Conservation (phyloP, 805 yeast species). For the Monosporozyma solicola region DNA sequence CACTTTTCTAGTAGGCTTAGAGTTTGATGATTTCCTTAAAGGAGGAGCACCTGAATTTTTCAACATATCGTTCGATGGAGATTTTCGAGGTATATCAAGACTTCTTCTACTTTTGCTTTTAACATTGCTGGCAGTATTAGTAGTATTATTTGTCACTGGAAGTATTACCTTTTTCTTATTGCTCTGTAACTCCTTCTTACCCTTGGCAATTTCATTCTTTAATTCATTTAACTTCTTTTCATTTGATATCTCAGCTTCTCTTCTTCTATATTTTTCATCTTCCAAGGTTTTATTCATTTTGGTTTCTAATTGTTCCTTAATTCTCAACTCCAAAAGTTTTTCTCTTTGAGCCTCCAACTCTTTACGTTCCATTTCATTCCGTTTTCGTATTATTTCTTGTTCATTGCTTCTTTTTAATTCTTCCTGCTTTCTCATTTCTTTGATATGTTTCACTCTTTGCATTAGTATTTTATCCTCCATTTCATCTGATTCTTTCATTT, state of each 20-base stretch:
- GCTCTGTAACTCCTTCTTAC: slow-evolving; percentile 1
- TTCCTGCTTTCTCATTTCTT: slow-evolving; percentile 11
- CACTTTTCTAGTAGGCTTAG: slow-evolving; percentile 1
- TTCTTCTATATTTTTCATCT: slow-evolving; percentile 9
- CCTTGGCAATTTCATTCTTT: slow-evolving; percentile 1
- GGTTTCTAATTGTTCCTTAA: slow-evolving; percentile 20
- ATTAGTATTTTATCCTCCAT: slow-evolving; percentile 16
- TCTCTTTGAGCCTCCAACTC: slow-evolving; percentile 15
- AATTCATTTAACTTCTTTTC: slow-evolving; percentile 5
- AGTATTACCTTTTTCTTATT: neutral
- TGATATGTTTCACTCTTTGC: slow-evolving; percentile 18
- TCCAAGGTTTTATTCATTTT: slow-evolving; percentile 14
- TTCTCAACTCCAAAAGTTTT: slow-evolving; percentile 15
- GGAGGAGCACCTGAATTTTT: neutral
- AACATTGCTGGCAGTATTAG: neutral
- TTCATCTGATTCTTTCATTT: slow-evolving; percentile 10
- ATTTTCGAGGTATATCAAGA: slow-evolving; percentile 4
- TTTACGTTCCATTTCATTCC: slow-evolving; percentile 9
- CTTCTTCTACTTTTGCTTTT: slow-evolving; percentile 3
- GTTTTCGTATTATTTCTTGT: slow-evolving; percentile 3
- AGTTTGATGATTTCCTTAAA: neutral
- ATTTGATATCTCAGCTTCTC: slow-evolving; percentile 3
- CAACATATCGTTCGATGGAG: neutral
- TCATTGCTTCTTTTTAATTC: neutral
- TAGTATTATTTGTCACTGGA: neutral